Evolutionary conservation across 768 basidiomycete genomes (phyloP).

Genomic region (Lactarius sp.): DNA sequence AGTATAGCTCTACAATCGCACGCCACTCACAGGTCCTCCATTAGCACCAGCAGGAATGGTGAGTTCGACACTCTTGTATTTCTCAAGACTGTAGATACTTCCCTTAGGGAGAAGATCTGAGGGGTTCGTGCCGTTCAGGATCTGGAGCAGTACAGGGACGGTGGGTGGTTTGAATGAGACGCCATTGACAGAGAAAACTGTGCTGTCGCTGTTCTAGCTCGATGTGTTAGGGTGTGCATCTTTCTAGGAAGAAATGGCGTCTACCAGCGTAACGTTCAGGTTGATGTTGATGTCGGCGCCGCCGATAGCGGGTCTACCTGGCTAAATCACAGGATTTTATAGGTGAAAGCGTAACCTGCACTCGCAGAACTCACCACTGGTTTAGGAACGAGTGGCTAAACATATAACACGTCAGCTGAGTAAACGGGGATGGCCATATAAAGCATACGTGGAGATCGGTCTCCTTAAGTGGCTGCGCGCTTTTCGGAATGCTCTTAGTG

Average conservation of each 20-base stretch:
- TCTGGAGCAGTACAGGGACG: constrained; percentile 16
- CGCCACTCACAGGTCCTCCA: constrained; percentile 2
- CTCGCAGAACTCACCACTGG: constrained; percentile 14
- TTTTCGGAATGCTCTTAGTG: neutral
- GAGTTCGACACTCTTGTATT: constrained; percentile 45
- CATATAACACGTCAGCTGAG: constrained; percentile 5
- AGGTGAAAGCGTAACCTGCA: neutral
- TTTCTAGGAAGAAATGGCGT: neutral
- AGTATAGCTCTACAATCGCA: neutral
- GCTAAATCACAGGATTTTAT: neutral
- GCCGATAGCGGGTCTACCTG: constrained; percentile 1
- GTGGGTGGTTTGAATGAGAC: neutral
- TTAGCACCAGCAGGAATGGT: constrained; percentile 16
- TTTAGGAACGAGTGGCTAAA: neutral
- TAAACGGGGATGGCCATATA: neutral
- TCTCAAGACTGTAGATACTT: constrained; percentile 43
- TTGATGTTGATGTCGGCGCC: constrained; percentile 16
- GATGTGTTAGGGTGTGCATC: neutral
- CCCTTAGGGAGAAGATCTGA: constrained; percentile 46
- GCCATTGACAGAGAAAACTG: neutral
- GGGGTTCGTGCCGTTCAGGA: constrained; percentile 31
- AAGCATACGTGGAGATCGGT: constrained; percentile 16
- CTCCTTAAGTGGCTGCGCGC: constrained; percentile 3
- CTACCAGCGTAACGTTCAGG: constrained; percentile 1
- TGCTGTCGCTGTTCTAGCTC: neutral